Base-by-base conservation (phyloP, 208 protist genomes). In the Crithidia acanthocephali region DNA sequence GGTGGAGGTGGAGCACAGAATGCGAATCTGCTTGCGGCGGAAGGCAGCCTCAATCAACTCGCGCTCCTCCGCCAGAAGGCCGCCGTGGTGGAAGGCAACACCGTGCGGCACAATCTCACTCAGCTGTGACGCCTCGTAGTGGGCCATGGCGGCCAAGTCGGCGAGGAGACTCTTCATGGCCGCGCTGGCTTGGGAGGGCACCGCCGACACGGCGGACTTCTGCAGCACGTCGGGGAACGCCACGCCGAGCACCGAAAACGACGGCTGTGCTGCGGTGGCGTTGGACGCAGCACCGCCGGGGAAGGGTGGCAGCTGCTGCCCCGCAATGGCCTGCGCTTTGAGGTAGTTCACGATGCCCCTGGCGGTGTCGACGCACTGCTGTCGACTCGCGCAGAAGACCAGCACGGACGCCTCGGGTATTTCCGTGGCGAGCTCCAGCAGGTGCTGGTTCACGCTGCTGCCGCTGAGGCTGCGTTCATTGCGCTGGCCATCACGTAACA, bases 1-100 rank as follows among this genome's bases (percentile, higher is more conserved):
- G 8, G 95, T 98, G 28, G 93, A 96, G 52, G 95, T 98, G 74
- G 91, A 98, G 75, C 91, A 96, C 9, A 98, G 72, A 35, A 98
- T 82, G 58, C 76, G 81, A 20, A 98, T 52, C 42, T 85, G 68
- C 33, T 88, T 76, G 27, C 75, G 66, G 25, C 89, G 84, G 73
- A 89, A 98, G 27, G 90, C 92, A 5, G 62, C 40, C 81, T 97
- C 93, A 51, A 98, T 85, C 16, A 93, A 62, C 47, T 85, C 78
- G 7, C 92, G 80, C 86, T 97, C 90, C 70, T 95, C 93, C 5
- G 65, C 68, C 11, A 94, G 72, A 44, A 98, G 80, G 27, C 93
- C 92, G 23, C 85, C 88, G 76, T 98, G 91, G 64, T 98, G 94
- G 74, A 90, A 97, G 27, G 87, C 89, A n/a, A 97, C 90, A 11